Conservation (phyloP, 2,329 filamentous ascomycete species). For the Penicillium sp. region DNA sequence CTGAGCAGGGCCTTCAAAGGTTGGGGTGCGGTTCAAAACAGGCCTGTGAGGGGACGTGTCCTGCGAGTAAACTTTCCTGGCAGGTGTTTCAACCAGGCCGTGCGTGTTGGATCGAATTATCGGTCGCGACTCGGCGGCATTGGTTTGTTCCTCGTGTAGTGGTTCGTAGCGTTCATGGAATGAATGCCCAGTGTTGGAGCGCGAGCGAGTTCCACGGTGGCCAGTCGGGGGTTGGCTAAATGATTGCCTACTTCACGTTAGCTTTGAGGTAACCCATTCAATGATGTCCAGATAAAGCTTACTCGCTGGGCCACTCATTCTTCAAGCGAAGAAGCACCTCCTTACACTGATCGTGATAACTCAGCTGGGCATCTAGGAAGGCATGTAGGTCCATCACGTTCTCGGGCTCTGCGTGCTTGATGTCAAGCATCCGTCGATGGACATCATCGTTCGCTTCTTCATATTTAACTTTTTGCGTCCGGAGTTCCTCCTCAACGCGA, state of each 20-base stretch:
- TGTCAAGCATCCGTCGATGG: slow-evolving; percentile 89
- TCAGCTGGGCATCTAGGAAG: slow-evolving; percentile 87
- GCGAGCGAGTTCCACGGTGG: slow-evolving; percentile 57
- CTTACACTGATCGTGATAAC: slow-evolving; percentile 87
- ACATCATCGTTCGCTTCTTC: slow-evolving; percentile 95
- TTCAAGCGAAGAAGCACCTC: slow-evolving; percentile 77
- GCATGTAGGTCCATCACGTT: slow-evolving; percentile 77
- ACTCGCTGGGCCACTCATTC: slow-evolving; percentile 70
- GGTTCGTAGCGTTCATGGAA: slow-evolving; percentile 64
- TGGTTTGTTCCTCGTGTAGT: slow-evolving; percentile 60
- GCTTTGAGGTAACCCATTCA: slow-evolving; percentile 16
- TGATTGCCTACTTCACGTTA: slow-evolving; percentile 30
- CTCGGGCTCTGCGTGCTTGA: slow-evolving; percentile 88
- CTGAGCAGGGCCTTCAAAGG: slow-evolving; percentile 63
- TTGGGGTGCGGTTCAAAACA: slow-evolving; percentile 56
- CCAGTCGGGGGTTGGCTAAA: slow-evolving; percentile 33
- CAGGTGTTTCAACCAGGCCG: slow-evolving; percentile 41
- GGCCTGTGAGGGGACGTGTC: slow-evolving; percentile 54
- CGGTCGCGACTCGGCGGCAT: slow-evolving; percentile 55
- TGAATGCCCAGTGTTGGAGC: slow-evolving; percentile 68
- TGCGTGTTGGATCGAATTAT: slow-evolving; percentile 56
- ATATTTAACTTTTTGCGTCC: slow-evolving; percentile 90
- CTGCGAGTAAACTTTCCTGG: slow-evolving; percentile 47
- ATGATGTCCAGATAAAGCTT: slow-evolving; percentile 2
- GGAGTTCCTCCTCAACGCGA: slow-evolving; percentile 87